Conservation (phyloP, 2,329 filamentous ascomycete species). For the Curvularia lunata region DNA sequence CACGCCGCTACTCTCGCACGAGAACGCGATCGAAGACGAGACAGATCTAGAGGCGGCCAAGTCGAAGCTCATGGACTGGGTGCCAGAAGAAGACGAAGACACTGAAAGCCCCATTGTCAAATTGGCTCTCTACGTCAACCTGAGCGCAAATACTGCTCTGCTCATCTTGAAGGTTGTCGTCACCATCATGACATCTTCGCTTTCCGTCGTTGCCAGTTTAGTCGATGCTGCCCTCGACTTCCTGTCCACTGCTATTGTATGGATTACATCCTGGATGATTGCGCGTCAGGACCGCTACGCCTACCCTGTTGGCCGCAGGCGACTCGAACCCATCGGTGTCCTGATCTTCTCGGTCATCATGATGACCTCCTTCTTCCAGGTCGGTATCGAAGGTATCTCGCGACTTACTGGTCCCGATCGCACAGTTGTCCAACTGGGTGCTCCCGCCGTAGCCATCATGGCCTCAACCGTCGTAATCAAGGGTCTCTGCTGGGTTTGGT, state of each 20-base stretch:
- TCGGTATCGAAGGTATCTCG: slow-evolving; percentile 72
- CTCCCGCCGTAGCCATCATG: slow-evolving; percentile 81
- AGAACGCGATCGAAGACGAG: slow-evolving; percentile 49
- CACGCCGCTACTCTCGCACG: slow-evolving; percentile 63
- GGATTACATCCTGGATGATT: slow-evolving; percentile 77
- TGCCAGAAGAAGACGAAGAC: slow-evolving; percentile 72
- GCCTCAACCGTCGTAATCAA: slow-evolving; percentile 81
- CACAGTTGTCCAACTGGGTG: slow-evolving; percentile 72
- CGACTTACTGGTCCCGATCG: slow-evolving; percentile 67
- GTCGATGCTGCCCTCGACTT: slow-evolving; percentile 84
- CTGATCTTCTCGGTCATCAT: slow-evolving; percentile 83
- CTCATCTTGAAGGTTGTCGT: slow-evolving; percentile 79
- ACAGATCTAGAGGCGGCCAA: slow-evolving; percentile 52
- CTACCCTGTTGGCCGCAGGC: slow-evolving; percentile 78
- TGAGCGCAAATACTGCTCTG: slow-evolving; percentile 76
- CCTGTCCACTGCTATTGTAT: slow-evolving; percentile 80
- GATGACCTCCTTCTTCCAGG: slow-evolving; percentile 83
- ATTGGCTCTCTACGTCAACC: slow-evolving; percentile 87
- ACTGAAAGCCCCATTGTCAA: slow-evolving; percentile 77
- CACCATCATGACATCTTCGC: slow-evolving; percentile 76
- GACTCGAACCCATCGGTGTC: slow-evolving; percentile 79
- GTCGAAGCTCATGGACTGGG: slow-evolving; percentile 69
- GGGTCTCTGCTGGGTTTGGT: slow-evolving; percentile 84
- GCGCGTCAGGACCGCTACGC: slow-evolving; percentile 74
- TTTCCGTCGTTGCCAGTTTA: slow-evolving; percentile 79